Evolutionary conservation across 129 eudicot genomes (phyloP).

Genomic region (Chrysanthemum lavandulifolium): DNA sequence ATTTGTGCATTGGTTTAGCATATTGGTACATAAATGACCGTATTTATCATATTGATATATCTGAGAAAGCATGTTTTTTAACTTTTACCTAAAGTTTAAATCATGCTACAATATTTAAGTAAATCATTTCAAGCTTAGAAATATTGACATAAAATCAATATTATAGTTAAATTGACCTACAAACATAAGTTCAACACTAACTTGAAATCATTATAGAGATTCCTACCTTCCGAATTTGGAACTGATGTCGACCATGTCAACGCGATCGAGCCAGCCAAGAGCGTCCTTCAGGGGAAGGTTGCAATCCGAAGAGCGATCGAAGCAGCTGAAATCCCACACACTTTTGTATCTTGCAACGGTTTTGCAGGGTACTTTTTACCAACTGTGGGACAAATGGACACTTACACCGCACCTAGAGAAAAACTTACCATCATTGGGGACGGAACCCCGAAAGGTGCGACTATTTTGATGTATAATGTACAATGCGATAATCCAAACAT

Average conservation of each 20-base stretch:
- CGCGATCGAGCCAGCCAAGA: constrained; percentile 47
- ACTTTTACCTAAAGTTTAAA: no score
- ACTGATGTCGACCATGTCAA: constrained; percentile 41
- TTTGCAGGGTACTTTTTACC: constrained; percentile 35
- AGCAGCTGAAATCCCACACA: constrained; percentile 40
- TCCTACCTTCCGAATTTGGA: constrained; percentile 52
- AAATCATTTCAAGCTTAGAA: not conserved
- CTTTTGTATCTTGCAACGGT: constrained; percentile 32
- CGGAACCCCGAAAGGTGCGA: constrained; percentile 45
- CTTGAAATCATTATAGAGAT: constrained; percentile 28
- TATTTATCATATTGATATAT: no score
- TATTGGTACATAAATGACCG: no score
- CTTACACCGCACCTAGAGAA: constrained; percentile 29
- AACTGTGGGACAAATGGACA: constrained; percentile 28
- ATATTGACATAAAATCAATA: not conserved
- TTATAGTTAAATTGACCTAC: no score
- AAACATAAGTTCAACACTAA: not conserved
- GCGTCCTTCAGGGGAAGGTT: constrained; percentile 29
- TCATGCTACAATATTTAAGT: not conserved
- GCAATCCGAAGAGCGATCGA: constrained; percentile 37
- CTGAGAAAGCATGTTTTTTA: no score
- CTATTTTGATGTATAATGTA: not conserved
- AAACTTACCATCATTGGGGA: constrained; percentile 44
- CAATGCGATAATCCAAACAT: not conserved
- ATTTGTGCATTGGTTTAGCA: no score